Evolutionary conservation across 345 rosid genomes (phyloP), one percentile per base, ranked within the genome.

Genomic region (Hibiscus mutabilis): DNA sequence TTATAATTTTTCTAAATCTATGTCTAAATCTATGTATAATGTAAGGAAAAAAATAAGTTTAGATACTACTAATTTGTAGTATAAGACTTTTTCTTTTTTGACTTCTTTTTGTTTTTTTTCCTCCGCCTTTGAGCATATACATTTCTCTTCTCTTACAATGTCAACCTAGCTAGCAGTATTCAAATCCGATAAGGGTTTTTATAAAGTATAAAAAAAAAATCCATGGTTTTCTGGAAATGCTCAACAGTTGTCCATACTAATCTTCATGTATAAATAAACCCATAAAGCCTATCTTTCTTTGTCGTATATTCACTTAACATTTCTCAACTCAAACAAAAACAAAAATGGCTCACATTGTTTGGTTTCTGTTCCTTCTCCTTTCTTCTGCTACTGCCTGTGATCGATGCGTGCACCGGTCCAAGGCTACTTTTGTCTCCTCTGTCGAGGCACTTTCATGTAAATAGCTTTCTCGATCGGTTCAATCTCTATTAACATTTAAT

Each of bases 321-420:
- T 25, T 13, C 6, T 15, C 5, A 9, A 0, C 14, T 67, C 47
- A 12, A 12, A 59, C 55, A 15, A 51, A 51, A 51, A 42, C 18
- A 49, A 65, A 65, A 69, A 90, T 89, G 91, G 80, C 69, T 77
- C 10, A 61, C 61, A 60, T 76, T 66, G 63, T 84, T 51, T 73
- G 74, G 69, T 61, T 80, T 1, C 53, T 84, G 72, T 74, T 79
- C 78, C 42, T 82, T 4, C 73, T 84, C 7, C n/a, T 84, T 47
- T 81, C 93, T 5, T 81, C 80, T 3, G 84, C 80, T 27, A 56
- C 82, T 42, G 96, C 92, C n/a, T 92, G 99, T 71, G 96, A 95
- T 79, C 91, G 97, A 25, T 95, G 99, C 68, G 78, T 85, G 52
- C 97, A 92, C 77, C 82, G 59, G 69, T 72, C 91, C 71, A 92